Percentiles rank a stretch among this genome's conserved stretches.
phyloP scores from a whole-genome alignment of 2,329 filamentous ascomycete species.

The Coniochaeta prunicola region DNA sequence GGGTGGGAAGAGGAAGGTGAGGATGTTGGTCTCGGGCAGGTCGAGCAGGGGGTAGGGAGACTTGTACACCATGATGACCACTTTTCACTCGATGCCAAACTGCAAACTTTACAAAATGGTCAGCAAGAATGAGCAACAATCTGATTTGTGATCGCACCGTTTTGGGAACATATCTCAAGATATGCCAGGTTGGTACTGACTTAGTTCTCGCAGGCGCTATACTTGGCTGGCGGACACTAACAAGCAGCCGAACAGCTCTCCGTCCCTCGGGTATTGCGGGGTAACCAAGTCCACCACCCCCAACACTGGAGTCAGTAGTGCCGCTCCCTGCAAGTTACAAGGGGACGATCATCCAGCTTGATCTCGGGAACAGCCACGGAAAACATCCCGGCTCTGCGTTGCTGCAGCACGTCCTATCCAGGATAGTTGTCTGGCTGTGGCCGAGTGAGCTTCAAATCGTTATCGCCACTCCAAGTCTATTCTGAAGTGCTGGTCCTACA shows the following conservation, averaged over 20 bases:
- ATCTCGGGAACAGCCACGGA: constrained; percentile 3
- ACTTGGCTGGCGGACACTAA: background rate
- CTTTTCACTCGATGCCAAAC: background rate
- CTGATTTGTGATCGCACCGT: background rate
- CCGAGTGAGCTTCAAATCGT: background rate
- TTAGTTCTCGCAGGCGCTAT: background rate
- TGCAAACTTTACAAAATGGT: background rate
- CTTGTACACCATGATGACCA: constrained; percentile 28
- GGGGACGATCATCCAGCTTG: background rate
- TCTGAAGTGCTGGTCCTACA: background rate
- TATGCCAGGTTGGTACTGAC: background rate
- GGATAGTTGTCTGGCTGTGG: background rate
- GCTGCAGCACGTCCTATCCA: background rate
- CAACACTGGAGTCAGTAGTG: background rate
- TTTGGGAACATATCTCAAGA: background rate
- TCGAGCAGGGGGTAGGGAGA: constrained; percentile 34
- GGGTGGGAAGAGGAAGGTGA: constrained; percentile 26
- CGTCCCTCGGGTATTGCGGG: constrained; percentile 3
- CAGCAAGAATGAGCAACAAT: background rate
- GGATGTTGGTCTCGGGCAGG: constrained; percentile 37
- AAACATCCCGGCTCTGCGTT: background rate
- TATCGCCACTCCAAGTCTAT: background rate
- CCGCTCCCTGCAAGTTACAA: background rate
- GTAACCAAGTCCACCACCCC: constrained; percentile 1
- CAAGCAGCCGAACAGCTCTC: background rate